Conservation (phyloP, 441 rosid genomes). For the Croton setiger region DNA sequence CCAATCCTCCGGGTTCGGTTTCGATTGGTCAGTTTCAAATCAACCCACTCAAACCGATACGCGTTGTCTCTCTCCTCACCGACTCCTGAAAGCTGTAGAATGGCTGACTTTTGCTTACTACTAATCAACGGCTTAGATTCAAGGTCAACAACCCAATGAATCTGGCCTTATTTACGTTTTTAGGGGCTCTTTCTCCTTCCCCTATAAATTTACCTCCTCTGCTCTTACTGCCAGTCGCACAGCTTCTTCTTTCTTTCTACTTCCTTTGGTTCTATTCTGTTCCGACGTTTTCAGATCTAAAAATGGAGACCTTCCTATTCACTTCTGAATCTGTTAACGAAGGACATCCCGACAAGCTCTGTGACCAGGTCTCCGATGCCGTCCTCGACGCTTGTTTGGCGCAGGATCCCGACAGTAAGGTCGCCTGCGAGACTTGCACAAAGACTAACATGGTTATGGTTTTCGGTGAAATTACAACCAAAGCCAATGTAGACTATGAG, state of each 20-base stretch:
- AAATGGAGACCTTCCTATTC: constrained; percentile 50
- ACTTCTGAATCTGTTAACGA: constrained; percentile 62
- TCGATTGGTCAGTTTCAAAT: too few species aligned
- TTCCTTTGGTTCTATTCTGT: constrained; percentile 28
- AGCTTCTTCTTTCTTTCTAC: neutral
- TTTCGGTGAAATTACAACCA: constrained; percentile 57
- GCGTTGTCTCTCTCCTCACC: too few species aligned
- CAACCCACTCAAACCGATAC: too few species aligned
- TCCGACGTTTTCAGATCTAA: constrained; percentile 24
- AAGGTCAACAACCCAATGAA: constrained; percentile 8
- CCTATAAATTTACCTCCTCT: constrained; percentile 6
- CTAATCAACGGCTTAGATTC: too few species aligned
- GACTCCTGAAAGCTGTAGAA: too few species aligned
- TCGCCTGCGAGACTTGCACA: constrained; percentile 54
- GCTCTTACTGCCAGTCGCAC: neutral
- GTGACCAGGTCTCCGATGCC: constrained; percentile 61
- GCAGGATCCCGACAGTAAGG: constrained; percentile 61
- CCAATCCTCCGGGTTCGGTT: too few species aligned
- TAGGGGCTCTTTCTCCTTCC: neutral
- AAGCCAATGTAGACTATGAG: constrained; percentile 55
- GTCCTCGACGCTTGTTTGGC: constrained; percentile 56
- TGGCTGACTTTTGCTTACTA: too few species aligned
- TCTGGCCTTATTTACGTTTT: neutral
- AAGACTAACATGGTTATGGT: constrained; percentile 70
- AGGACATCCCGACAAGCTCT: constrained; percentile 65